Conservation (phyloP, 129 eudicot species). For the Centrapalus pauciflorus region DNA sequence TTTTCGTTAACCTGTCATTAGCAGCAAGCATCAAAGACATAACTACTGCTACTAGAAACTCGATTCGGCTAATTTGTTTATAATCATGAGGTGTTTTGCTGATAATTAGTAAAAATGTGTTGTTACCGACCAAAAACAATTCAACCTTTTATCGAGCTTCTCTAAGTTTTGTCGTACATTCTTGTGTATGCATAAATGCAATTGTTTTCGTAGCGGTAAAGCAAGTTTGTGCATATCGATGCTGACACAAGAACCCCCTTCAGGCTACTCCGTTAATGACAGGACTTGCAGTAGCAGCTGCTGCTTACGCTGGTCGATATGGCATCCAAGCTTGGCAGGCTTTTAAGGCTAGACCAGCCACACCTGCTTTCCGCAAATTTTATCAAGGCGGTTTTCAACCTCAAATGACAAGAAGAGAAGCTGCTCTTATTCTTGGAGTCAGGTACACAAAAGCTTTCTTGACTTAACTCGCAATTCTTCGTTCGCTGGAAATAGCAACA, state of each 20-base stretch:
- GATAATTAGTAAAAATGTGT: too few relatives aligned
- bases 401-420: constrained; percentile 88
- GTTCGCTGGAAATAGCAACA: too few relatives aligned
- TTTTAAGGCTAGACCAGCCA: constrained; percentile 78
- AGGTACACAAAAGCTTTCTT: too few relatives aligned
- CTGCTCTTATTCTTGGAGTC: constrained; percentile 89
- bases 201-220: not conserved
- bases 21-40: too few relatives aligned
- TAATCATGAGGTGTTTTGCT: too few relatives aligned
- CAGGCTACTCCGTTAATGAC: constrained; percentile 61
- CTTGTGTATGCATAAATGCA: not conserved
- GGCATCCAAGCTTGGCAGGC: constrained; percentile 83
- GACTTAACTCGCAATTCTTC: too few relatives aligned
- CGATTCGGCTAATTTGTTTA: too few relatives aligned
- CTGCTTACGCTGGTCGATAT: constrained; percentile 67
- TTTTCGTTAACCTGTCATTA: too few relatives aligned
- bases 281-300: constrained; percentile 75
- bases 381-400: constrained; percentile 90
- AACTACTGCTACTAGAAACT: too few relatives aligned
- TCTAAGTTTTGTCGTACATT: too few relatives aligned
- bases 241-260: constrained; percentile 13
- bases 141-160: too few relatives aligned
- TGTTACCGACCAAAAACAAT: too few relatives aligned
- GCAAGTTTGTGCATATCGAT: not conserved
- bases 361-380: constrained; percentile 58